phyloP scores from a whole-genome alignment of 345 rosid species.

The Aethionema arabicum region DNA sequence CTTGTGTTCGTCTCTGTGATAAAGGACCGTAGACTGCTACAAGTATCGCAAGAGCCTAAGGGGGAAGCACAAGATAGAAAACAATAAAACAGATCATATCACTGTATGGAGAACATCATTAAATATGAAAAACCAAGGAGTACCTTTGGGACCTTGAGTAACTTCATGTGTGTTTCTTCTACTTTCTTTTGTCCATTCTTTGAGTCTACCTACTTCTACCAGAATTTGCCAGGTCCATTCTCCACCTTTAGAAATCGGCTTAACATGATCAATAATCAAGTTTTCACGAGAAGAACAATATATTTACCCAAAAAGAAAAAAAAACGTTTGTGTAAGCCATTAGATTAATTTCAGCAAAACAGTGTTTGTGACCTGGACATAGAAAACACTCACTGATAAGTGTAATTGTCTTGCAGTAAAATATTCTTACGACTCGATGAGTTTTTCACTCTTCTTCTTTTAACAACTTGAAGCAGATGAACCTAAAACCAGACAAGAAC shows the following conservation, averaged over 20 bases:
- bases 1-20: conserved; percentile 91
- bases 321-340: not conserved
- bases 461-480: conserved; percentile 85
- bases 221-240: conserved; percentile 93
- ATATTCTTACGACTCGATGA: conserved; percentile 74
- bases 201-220: conserved; percentile 76
- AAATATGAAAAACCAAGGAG: too few relatives aligned
- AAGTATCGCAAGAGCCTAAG: too few relatives aligned
- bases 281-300: conserved; percentile 75
- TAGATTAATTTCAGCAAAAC: not conserved
- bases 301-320: conserved; percentile 39
- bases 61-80: too few relatives aligned
- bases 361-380: not conserved
- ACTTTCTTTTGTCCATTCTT: conserved; percentile 75
- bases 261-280: conserved; percentile 89
- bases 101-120: too few relatives aligned
- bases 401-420: conserved; percentile 65
- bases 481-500: conserved; percentile 52
- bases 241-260: conserved; percentile 78
- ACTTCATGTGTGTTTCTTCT: conserved; percentile 83
- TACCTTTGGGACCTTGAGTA: conserved; percentile 81
- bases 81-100: too few relatives aligned
- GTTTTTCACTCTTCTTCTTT: conserved; percentile 67
- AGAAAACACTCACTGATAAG: conserved; percentile 73
- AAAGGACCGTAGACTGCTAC: too few relatives aligned